Evolutionary conservation across 441 rosid genomes (phyloP), one percentile per base, ranked within the genome.

Genomic region (Capsella rubella): DNA sequence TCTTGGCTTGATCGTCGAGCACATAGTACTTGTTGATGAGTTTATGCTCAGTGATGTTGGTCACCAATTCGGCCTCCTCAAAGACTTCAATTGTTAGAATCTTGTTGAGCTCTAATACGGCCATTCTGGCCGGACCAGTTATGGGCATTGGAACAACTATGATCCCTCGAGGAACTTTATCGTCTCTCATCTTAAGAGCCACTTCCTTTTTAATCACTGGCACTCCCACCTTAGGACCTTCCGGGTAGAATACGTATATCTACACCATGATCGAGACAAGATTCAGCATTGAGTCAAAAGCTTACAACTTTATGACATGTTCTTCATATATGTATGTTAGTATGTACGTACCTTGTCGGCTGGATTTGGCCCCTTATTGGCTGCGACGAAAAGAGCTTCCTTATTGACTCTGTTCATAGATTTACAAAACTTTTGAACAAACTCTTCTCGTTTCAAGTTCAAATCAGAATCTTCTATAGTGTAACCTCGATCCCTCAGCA

Each of bases 401-500:
- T 84, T 84, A 67, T 79, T 87, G 42, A 87, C 67, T 62, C 70
- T 72, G 55, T 68, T 71, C 45, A 5, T 3, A 46, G 39, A 1
- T 53, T 15, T 46, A 68, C 86, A 87, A 67, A 80, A 87, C 63
- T 72, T 87, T 6, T 79, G 71, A 63, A 87, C 49, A 45, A 87
- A 85, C 28, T 85, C 83, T 25, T 71, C 71, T 72, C 82, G 82
- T 10, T 80, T 81, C 84, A 83, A 57, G 28, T 77, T 69, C 15
- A 87, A 3, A 28, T 84, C 91, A 46, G 77, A 77, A n/a, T 81
- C 79, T 54, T 81, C 81, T 10, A 87, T 74, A 2, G 15, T 56
- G 74, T 82, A 87, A 31, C 84, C 88, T 67, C 91, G 78, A 59
- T 87, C 91, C 68, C 75, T 84, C 25, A 87, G 84, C 89, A 87